Conservation (phyloP, 805 yeast species). For the Saturnispora halmiae region DNA sequence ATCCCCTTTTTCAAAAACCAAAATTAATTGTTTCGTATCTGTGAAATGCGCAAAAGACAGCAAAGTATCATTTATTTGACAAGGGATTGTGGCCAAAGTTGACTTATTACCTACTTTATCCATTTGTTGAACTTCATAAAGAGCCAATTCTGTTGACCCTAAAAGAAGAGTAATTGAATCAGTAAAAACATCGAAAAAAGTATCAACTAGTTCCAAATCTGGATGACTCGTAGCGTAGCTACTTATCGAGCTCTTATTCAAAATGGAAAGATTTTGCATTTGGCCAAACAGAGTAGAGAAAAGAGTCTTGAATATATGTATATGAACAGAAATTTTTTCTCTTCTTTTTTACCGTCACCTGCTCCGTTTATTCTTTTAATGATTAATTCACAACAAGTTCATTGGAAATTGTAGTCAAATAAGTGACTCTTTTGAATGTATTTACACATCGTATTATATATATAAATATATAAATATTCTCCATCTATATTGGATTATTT, state of each 20-base stretch:
- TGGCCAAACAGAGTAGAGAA: too few relatives aligned
- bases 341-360: not conserved
- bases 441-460: not conserved
- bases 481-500: not conserved
- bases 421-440: not conserved
- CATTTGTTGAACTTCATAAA: conserved; percentile 70
- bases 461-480: too few relatives aligned
- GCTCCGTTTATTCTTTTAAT: too few relatives aligned
- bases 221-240: conserved; percentile 55
- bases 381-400: too few relatives aligned
- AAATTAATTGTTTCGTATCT: conserved; percentile 55
- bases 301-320: not conserved
- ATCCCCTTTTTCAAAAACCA: conserved; percentile 70
- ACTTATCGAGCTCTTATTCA: conserved; percentile 45
- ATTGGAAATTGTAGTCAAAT: too few relatives aligned
- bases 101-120: conserved; percentile 51
- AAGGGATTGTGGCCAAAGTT: conserved; percentile 54
- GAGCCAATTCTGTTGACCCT: conserved; percentile 42
- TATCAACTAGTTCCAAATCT: conserved; percentile 44
- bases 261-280: conserved; percentile 28
- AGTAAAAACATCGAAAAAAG: conserved; percentile 62
- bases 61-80: conserved; percentile 34
- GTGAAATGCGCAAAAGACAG: conserved; percentile 59
- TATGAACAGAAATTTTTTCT: not conserved
- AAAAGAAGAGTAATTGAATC: conserved; percentile 65